Conservation (phyloP, 2,329 filamentous ascomycete genomes). For the Leptosphaerulina australis region DNA sequence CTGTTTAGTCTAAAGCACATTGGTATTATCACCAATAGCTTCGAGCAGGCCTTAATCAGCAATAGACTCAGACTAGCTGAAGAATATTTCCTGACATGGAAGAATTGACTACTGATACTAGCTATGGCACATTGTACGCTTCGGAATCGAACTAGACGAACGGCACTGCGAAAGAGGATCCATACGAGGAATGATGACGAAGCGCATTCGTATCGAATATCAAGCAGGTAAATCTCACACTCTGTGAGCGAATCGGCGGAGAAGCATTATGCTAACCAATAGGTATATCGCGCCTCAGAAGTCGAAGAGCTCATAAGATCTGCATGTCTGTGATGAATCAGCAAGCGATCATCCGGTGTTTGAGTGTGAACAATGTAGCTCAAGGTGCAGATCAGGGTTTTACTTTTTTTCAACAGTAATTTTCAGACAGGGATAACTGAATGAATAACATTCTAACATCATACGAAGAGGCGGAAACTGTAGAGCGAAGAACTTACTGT, state of each 20-base stretch:
- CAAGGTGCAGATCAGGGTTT: slow-evolving; percentile 6
- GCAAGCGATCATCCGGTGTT: background rate
- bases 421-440: slow-evolving; percentile 21
- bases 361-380: background rate
- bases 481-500: background rate
- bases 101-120: slow-evolving; percentile 22
- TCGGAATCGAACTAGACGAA: slow-evolving; percentile 12
- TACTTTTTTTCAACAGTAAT: slow-evolving; percentile 17
- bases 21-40: slow-evolving; percentile 29
- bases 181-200: slow-evolving; percentile 3
- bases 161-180: slow-evolving; percentile 1
- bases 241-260: background rate
- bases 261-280: background rate
- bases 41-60: slow-evolving; percentile 27
- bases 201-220: background rate
- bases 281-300: too few relatives aligned
- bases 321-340: background rate
- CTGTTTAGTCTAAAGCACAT: slow-evolving; percentile 29
- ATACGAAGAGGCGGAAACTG: background rate
- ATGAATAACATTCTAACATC: slow-evolving; percentile 15
- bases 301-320: background rate
- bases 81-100: slow-evolving; percentile 23
- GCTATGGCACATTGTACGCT: slow-evolving; percentile 26
- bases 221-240: background rate
- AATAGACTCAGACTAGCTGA: slow-evolving; percentile 14